Evolutionary conservation across 31 red algal genomes (phyloP), one percentile per base, ranked within the genome.

Genomic region (Porphyra umbilicalis): DNA sequence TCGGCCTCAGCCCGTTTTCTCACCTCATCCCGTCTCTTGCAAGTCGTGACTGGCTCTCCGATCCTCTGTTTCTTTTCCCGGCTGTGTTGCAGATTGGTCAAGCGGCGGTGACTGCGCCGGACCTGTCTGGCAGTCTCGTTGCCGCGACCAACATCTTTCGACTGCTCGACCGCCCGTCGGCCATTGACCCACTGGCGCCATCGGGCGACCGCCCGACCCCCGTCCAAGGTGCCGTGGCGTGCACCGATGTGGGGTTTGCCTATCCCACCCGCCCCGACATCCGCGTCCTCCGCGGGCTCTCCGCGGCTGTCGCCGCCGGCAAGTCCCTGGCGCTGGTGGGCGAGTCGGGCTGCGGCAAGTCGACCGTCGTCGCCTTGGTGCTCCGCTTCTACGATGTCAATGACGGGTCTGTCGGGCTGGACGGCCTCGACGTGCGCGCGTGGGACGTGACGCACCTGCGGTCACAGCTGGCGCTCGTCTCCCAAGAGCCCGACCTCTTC

Each of bases 401-500:
- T 25, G 40, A 74, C 77, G 97, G 97, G 32, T 33, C 76, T 38
- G 57, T 99, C 0, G 6, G 14, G 8, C 77, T 99, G 36, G 93
- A 96, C 76, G 87, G 80, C n/a, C 33, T 33, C 2, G 82, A 87
- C 40, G 40, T 85, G 10, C 57, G 36, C 33, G 81, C 91, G 31
- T 94, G 82, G 57, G 79, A 89, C 25, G 57, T 90, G 39, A 80
- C 75, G 29, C 81, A 86, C 38, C 67, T 96, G 20, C 89, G 93
- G 25, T 40, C 68, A 7, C 87, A 90, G 37, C 92, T 99, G n/a
- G 94, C 88, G 9, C 39, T 95, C 35, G 97, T 99, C 14, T 90
- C 94, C 33, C 97, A 99, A 80, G 94, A 96, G 46, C 94, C 92
- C 37, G 89, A 88, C 34, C 86, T 99, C 29, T 96, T 95, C 57